Evolutionary conservation across 768 basidiomycete genomes (phyloP), one percentile per base, ranked within the genome.

Genomic region (Suillus spraguei): DNA sequence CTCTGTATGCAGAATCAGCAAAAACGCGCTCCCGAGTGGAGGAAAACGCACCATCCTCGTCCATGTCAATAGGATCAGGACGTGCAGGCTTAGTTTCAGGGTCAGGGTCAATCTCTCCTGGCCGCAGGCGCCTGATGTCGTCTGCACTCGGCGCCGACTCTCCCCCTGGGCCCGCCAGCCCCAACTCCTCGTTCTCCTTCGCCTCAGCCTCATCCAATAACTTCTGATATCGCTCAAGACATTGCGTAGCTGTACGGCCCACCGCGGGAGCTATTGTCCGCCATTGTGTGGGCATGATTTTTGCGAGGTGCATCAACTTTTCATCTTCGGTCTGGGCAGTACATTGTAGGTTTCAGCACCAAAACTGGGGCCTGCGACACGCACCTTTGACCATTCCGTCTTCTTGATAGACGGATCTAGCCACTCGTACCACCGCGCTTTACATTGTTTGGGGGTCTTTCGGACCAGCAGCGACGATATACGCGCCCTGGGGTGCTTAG

Each of bases 261-360:
- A 99, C 97, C 65, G 97, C 97, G 58, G 97, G 97, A 5, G 97
- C 96, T 69, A 99, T 97, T 28, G 97, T 98, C 35, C 97, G 90
- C 97, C 97, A 99, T 81, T 99, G 97, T 0, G 97, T 99, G 0
- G 97, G 97, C 95, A 99, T 99, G 64, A 99, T 83, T 78, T 98
- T 99, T 49, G 97, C 97, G 28, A 99, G 87, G 75, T 99, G 96
- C 13, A 99, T 83, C 4, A 99, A 86, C 76, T 99, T 99, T 80
- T 99, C 97, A 78, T 99, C 97, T 78, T 99, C 97, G 20, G 92
- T 94, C 94, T 96, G 60, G 16, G 54, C 33, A 42, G 64, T 33
- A 22, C 59, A 49, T 16, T 35, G 52, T 63, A 9, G 63, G 54
- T 54, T 11, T 20, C 38, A 10, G 20, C 10, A 54, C 39, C 0